Evolutionary conservation across 441 rosid species (phyloP).

Genomic region (Populus tomentosa): DNA sequence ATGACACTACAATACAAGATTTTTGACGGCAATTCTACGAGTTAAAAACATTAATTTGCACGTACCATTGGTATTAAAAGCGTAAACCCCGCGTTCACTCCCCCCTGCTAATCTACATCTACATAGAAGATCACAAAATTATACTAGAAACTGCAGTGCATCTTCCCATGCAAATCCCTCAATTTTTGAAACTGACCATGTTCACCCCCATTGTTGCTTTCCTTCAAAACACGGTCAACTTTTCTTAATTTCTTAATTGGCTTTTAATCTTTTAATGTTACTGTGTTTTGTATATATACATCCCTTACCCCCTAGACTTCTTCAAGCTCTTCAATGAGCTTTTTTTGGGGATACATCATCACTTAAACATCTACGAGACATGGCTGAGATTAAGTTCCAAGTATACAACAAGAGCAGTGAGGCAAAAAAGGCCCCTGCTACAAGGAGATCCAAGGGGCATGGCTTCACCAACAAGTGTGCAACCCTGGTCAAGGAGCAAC

Average conservation of each 20-base stretch:
- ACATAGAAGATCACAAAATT: neutral
- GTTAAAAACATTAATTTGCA: neutral
- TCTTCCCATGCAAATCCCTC: conserved; percentile 32
- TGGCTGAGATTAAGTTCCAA: conserved; percentile 36
- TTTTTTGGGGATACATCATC: conserved; percentile 26
- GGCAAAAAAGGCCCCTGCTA: conserved; percentile 14
- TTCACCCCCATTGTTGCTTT: conserved; percentile 30
- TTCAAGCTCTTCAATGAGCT: conserved; percentile 15
- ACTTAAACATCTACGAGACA: neutral
- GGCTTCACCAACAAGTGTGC: conserved; percentile 65
- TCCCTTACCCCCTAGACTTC: neutral
- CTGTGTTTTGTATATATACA: conserved; percentile 17
- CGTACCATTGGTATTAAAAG: neutral
- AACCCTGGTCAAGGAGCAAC: conserved; percentile 63
- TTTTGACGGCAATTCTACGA: neutral
- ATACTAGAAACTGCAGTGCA: conserved; percentile 1
- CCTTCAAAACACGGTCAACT: conserved; percentile 30
- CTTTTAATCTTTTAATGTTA: neutral
- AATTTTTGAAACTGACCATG: conserved; percentile 32
- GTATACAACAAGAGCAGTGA: conserved; percentile 11
- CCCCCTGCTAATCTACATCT: neutral
- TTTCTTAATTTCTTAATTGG: conserved; percentile 6
- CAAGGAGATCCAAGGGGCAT: conserved; percentile 26
- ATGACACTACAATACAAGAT: neutral
- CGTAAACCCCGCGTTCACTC: neutral